Base-by-base conservation (phyloP, 2,329 filamentous ascomycete genomes). In the Aspergillus eucalypticola region DNA sequence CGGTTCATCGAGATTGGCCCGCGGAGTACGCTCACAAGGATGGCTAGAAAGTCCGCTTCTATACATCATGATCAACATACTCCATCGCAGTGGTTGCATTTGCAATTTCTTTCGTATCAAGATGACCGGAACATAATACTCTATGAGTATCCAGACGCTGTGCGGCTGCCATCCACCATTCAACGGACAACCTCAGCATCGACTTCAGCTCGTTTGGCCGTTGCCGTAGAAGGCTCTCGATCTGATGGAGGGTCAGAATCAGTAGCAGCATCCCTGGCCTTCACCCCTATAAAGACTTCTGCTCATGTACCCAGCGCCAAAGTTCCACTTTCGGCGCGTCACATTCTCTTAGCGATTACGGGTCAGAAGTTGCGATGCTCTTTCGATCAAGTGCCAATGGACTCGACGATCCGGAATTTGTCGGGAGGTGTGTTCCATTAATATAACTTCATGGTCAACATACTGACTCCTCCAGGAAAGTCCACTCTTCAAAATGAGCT, bases 401-500 rank as follows among this genome's bases (percentile, higher is more conserved):
- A 58, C 64, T 71, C 73, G 58, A 70, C 71, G 2, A 70, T 79
- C 52, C 75, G 75, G 48, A 65, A 69, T 23, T 67, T 78, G 11
- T 70, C 57, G 23, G 60, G 58, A 41, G 65, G 65, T 66, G 58
- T 38, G 60, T 7, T 23, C 17, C 17, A 11, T 25, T 17, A 5
- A 8, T 0, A 21, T 6, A 11, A 8, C 3, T 17, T n/a, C n/a
- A 56, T 32, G 35, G 17, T 41, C 10, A 15, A n/a, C 29, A 8
- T 27, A 54, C 48, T 60, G 58, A 56, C 60, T 56, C 32, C 8
- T 23, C 6, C 52, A 73, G 75, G 76, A 4, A 73, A 75, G 55
- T 81, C 79, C 1, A 80, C 78, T 1, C 66, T 81, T 2, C 75
- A 81, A 58, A 81, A 81, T 57, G 78, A 81, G 59, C 71, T 81